Conservation (phyloP, 164 flowering plant genomes). For the Aristolochia fimbriata region DNA sequence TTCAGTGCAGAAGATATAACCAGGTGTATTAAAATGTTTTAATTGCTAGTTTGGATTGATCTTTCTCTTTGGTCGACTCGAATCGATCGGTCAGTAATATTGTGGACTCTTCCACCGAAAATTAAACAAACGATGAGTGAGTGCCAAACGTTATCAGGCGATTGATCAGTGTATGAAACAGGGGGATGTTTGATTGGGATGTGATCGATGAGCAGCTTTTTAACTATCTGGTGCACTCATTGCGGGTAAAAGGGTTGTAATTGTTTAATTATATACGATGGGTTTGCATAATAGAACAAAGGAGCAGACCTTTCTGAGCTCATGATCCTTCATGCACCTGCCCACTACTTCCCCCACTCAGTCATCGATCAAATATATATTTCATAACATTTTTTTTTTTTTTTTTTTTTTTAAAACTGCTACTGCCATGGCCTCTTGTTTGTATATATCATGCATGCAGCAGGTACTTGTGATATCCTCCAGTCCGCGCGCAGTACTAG, state of each 20-base stretch:
- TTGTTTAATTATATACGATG: conserved; percentile 3
- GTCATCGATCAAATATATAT: too few species aligned
- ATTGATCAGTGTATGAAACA: too few species aligned
- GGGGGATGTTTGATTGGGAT: too few species aligned
- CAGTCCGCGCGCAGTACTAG: too few species aligned
- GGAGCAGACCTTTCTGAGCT: conserved; percentile 11
- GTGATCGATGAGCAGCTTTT: conserved; percentile 11
- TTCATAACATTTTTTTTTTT: too few species aligned
- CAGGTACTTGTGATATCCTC: too few species aligned
- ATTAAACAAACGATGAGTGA: too few species aligned
- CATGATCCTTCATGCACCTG: conserved; percentile 3
- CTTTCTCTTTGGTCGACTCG: not conserved
- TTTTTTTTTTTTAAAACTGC: too few species aligned
- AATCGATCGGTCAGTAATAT: too few species aligned
- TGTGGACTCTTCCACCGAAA: conserved; percentile 8
- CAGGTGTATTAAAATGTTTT: not conserved
- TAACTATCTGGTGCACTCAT: conserved; percentile 19
- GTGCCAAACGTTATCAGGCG: conserved; percentile 1
- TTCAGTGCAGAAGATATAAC: not conserved
- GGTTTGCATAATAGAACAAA: conserved; percentile 9
- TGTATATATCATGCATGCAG: too few species aligned
- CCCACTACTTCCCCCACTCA: too few species aligned
- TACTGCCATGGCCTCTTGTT: too few species aligned
- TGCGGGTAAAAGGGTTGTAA: conserved; percentile 12
- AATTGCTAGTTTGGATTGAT: not conserved